Evolutionary conservation across 306 rosid species (phyloP).

Genomic region (Casuarina equisetifolia): DNA sequence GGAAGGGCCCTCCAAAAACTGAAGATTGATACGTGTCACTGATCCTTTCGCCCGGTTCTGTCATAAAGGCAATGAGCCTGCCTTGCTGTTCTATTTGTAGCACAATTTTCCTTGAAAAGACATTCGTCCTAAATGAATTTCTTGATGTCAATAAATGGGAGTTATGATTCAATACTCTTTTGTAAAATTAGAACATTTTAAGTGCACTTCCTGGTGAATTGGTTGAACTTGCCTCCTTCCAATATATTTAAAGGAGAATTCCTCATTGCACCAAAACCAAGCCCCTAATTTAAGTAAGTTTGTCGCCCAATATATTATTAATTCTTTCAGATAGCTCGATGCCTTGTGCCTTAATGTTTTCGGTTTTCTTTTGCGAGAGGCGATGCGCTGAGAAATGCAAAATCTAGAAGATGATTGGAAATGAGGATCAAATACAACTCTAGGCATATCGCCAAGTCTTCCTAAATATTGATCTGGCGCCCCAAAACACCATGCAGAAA

Average conservation of each 20-base stretch:
- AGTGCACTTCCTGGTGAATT: neutral
- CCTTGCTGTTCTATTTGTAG: slow-evolving; percentile 31
- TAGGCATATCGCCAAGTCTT: too few relatives aligned
- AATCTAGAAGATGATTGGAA: too few relatives aligned
- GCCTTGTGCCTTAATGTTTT: too few relatives aligned
- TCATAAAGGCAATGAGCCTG: slow-evolving; percentile 22
- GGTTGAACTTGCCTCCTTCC: neutral
- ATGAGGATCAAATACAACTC: too few relatives aligned
- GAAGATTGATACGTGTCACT: slow-evolving; percentile 43
- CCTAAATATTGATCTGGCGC: too few relatives aligned
- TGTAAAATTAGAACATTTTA: neutral
- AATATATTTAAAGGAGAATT: neutral
- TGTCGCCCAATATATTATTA: too few relatives aligned
- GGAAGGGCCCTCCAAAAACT: slow-evolving; percentile 81
- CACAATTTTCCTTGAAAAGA: slow-evolving; percentile 29
- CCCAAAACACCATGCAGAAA: too few relatives aligned
- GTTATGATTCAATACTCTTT: slow-evolving; percentile 8
- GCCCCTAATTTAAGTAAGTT: too few relatives aligned
- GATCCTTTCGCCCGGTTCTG: slow-evolving; percentile 28
- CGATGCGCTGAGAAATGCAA: too few relatives aligned
- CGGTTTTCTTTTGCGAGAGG: too few relatives aligned
- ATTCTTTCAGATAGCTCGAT: too few relatives aligned
- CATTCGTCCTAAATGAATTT: slow-evolving; percentile 29
- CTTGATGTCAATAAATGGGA: slow-evolving; percentile 47
- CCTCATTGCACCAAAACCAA: neutral